A percentile compares a stretch with the other conserved stretches of the same genome.
phyloP scores from a whole-genome alignment of 306 rosid species.

The Quercus engelmannii region DNA sequence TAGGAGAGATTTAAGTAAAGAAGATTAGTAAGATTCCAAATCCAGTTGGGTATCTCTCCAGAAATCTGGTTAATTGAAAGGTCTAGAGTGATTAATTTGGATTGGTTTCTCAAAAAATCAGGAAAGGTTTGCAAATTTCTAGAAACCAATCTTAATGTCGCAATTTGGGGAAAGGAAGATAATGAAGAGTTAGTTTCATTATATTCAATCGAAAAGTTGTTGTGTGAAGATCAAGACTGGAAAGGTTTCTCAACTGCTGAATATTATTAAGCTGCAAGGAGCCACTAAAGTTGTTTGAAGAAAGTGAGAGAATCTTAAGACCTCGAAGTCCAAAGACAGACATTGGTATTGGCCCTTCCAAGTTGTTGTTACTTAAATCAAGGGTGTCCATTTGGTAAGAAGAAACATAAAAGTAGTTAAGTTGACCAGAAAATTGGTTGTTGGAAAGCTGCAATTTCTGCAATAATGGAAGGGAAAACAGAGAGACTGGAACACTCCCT shows the following conservation, averaged over 20 bases:
- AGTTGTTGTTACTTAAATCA: slow-evolving; percentile 13
- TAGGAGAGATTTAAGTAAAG: not conserved
- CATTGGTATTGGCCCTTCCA: slow-evolving; percentile 5
- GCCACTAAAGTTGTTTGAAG: slow-evolving; percentile 20
- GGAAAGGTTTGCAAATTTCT: no score
- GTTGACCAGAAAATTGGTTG: slow-evolving; percentile 5
- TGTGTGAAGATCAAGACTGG: slow-evolving; percentile 9
- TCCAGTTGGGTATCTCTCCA: slow-evolving; percentile 28
- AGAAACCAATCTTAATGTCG: no score
- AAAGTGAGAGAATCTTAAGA: not conserved
- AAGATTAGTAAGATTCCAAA: slow-evolving; percentile 11
- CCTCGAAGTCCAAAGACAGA: slow-evolving; percentile 4
- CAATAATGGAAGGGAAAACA: not conserved
- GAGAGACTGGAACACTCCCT: not conserved
- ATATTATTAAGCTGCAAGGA: not conserved
- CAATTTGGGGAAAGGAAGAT: no score
- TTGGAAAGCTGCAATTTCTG: not conserved
- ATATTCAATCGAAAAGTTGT: no score
- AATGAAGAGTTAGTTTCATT: no score
- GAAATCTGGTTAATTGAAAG: slow-evolving; percentile 34
- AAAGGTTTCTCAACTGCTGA: slow-evolving; percentile 10
- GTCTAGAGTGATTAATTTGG: not conserved
- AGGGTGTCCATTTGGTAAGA: not conserved
- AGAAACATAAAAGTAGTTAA: not conserved
- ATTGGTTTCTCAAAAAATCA: slow-evolving; percentile 14